A percentile compares a stretch with the other conserved stretches of the same genome.
phyloP scores from a whole-genome alignment of 495 filamentous ascomycete genomes.

The Pyrenula massariospora region DNA sequence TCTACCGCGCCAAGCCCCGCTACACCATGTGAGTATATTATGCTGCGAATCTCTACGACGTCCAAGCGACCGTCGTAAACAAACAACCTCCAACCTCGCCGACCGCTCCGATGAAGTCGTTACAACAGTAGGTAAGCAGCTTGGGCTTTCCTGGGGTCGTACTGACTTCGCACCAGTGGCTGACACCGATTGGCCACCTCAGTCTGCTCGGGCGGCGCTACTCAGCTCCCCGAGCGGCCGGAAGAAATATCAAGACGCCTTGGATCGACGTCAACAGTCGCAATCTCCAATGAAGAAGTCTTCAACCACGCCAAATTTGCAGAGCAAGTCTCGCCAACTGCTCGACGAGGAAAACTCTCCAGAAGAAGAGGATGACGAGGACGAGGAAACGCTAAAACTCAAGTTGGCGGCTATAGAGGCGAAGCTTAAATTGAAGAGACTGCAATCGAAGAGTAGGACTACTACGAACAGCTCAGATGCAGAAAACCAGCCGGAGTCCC shows the following conservation, averaged over 20 bases:
- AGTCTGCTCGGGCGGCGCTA: conserved; percentile 75
- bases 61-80: no score
- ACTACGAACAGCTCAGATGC: conserved; percentile 10
- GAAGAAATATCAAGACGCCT: conserved; percentile 51
- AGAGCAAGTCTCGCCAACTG: conserved; percentile 21
- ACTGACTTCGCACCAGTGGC: conserved; percentile 16
- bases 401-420: conserved; percentile 79
- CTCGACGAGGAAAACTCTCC: conserved; percentile 26
- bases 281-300: conserved; percentile 51
- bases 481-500: conserved; percentile 9
- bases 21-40: no score
- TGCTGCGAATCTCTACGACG: no score
- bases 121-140: no score
- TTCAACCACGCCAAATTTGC: conserved; percentile 26
- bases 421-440: conserved; percentile 74
- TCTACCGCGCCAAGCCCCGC: no score
- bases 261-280: conserved; percentile 48
- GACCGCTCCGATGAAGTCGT: no score
- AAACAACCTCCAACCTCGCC: no score
- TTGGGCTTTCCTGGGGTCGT: no score
- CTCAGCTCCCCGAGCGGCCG: conserved; percentile 73
- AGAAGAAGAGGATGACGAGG: conserved; percentile 59
- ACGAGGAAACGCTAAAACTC: conserved; percentile 80
- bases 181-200: conserved; percentile 68
- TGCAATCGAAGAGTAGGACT: conserved; percentile 44